Evolutionary conservation across 495 filamentous ascomycete genomes (phyloP), one percentile per base, ranked within the genome.

Genomic region (Amphirosellinia nigrospora): DNA sequence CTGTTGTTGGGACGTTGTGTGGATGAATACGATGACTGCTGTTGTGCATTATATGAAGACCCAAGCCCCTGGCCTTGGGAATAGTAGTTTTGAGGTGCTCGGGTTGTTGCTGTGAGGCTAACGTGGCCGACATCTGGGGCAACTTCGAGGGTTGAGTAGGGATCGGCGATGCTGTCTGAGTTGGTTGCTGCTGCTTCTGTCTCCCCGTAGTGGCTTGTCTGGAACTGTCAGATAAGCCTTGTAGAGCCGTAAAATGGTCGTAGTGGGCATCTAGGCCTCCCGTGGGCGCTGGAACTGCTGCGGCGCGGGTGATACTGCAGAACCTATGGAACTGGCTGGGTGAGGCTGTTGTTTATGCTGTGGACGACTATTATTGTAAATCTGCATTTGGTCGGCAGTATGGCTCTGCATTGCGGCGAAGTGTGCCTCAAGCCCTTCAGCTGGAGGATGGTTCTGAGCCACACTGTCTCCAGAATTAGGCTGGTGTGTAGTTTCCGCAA

Each of bases 1-100:
- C 34, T 81, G 82, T 48, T 81, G 80, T n/a, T n/a, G 55, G 82
- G 79, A n/a, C 82, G 81, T 66, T 80, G 81, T 28, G 81, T 79
- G 4, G 79, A 70, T 23, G 77, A 69, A 41, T 84, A 84, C 4
- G 76, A 60, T 21, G 71, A 21, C 23, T 61, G 53, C 21, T 74
- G 64, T 26, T 79, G 77, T 28, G 77, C 16, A 48, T 73, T 77
- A 36, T 77, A 78, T 7, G 74, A 69, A 28, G 76, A 71, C 34
- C 64, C 53, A 19, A 78, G 69, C 48, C 59, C 55, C 48, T 76
- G 72, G 34, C 72, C 50, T 55, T 74, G 74, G n/a, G 74, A 68
- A 52, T 74, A 78, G 21, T 76, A 78, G 16, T 52, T 73, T 30
- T 78, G 76, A 16, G 76, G 55, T 23, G 72, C 59, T 62, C 76